Base-by-base conservation (phyloP, 1,139 yeast genomes). In the Geotrichum cucujoidarum region DNA sequence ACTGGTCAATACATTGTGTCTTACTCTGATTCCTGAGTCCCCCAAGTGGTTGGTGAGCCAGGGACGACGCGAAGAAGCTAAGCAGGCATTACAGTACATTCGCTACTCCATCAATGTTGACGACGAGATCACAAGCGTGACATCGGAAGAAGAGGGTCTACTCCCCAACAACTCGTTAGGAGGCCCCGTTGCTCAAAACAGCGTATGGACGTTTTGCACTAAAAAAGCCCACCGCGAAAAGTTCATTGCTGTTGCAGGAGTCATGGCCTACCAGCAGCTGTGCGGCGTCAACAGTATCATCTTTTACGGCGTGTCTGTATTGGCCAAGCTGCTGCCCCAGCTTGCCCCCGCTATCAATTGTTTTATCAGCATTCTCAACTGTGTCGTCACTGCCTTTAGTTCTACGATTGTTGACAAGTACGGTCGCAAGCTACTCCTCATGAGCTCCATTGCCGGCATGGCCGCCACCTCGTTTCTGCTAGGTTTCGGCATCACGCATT, bases 261-360 rank as follows among this genome's bases (percentile, higher is more conserved):
- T 88, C 27, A 77, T 90, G 73, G 70, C 82, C n/a, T 82, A 90
- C 25, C 97, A 92, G 67, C 98, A 92, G 63, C 78, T 90, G 54
- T 81, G 90, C 58, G 98, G 98, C 24, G 86, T 92, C 62, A 92
- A 92, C 65, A 80, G 95, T 1, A 88, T 92, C 53, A 80, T 90
- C 22, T 88, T 90, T 63, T 92, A 90, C 63, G 97, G 98, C 3
- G 96, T 89, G 3, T 78, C 87, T 6, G 85, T 90, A 3, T 72
- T 92, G 48, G 74, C 83, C 17, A 71, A 78, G 6, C 71, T 84
- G 2, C 75, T 86, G 57, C 96, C 97, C 2, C 69, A 75, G 18
- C 73, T 78, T 50, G 83, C 96, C 2, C 76, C 85, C 8, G 59
- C 74, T 29, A 78, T 89, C 53, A 89, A 88, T 61, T 81, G 92